Conservation (phyloP, 2,329 filamentous ascomycete genomes). For the Claviceps quebecensis region DNA sequence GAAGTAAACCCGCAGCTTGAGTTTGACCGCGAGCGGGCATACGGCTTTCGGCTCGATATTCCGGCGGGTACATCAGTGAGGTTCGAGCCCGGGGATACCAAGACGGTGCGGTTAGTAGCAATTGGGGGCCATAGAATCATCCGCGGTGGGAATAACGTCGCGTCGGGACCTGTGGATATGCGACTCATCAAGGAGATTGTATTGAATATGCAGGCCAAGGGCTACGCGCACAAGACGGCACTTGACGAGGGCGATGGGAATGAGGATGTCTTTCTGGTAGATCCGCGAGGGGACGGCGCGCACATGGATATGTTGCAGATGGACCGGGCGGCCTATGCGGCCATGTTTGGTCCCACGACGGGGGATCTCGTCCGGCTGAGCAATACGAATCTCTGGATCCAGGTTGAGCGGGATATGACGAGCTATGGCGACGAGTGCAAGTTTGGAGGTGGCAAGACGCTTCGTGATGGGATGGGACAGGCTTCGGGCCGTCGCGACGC, state of each 20-base stretch:
- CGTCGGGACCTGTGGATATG: constrained; percentile 55
- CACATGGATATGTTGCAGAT: constrained; percentile 53
- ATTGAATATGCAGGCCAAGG: constrained; percentile 50
- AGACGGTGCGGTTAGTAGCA: constrained; percentile 79
- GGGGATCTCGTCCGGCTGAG: constrained; percentile 76
- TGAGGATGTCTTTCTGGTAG: neutral
- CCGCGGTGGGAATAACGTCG: constrained; percentile 69
- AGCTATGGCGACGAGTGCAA: constrained; percentile 86
- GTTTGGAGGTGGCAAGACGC: constrained; percentile 87
- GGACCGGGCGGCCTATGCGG: constrained; percentile 63
- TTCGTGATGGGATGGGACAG: constrained; percentile 93
- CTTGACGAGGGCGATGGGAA: no score
- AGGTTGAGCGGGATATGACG: constrained; percentile 76
- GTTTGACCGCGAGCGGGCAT: constrained; percentile 72
- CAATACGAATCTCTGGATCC: constrained; percentile 76
- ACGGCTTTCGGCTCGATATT: constrained; percentile 80
- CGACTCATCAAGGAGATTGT: constrained; percentile 52
- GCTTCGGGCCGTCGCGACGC: constrained; percentile 60
- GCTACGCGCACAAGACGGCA: constrained; percentile 51
- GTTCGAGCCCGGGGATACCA: constrained; percentile 87
- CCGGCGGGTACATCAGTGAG: constrained; percentile 81
- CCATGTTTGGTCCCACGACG: constrained; percentile 87
- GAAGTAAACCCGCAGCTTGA: constrained; percentile 84
- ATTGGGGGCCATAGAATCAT: constrained; percentile 73
- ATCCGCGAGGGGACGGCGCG: constrained; percentile 35